Conservation (phyloP, 139 green algal species). For the Desmodesmus armatus region DNA sequence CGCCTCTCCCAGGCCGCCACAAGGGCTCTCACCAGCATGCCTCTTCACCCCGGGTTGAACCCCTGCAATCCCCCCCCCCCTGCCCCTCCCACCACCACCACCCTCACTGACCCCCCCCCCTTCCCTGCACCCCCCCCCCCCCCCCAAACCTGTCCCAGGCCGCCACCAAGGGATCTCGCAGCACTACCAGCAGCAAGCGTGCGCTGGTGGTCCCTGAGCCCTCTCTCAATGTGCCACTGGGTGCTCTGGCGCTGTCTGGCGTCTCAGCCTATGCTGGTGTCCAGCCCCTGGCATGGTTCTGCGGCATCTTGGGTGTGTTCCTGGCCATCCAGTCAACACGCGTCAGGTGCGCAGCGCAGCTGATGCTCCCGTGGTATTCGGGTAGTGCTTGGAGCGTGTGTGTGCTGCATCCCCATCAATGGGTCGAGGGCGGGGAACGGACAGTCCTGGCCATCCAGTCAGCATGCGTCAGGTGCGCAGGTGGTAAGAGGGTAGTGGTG, state of each 20-base stretch:
- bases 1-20: no score
- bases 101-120: background rate
- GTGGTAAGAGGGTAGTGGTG: background rate
- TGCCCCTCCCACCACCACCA: background rate
- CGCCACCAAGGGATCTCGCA: conserved; percentile 24
- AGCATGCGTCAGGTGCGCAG: conserved; percentile 67
- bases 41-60: no score
- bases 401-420: conserved; percentile 41
- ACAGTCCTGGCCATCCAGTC: conserved; percentile 82
- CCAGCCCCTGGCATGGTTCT: conserved; percentile 48
- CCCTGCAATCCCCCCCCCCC: no score
- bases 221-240: conserved; percentile 62
- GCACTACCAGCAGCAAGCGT: conserved; percentile 27
- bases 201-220: conserved; percentile 53
- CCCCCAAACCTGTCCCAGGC: no score
- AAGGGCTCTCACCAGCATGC: no score
- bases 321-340: conserved; percentile 78
- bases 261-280: conserved; percentile 52
- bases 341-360: conserved; percentile 64
- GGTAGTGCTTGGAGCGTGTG: background rate
- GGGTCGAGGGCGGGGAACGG: conserved; percentile 70
- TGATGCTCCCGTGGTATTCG: background rate
- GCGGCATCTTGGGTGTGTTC: conserved; percentile 79
- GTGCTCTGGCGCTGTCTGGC: conserved; percentile 53
- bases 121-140: background rate